Percentiles rank a stretch among this genome's conserved stretches.
Evolutionary conservation across 2,329 filamentous ascomycete genomes (phyloP).

Genomic region (Clarireedia homoeocarpa): DNA sequence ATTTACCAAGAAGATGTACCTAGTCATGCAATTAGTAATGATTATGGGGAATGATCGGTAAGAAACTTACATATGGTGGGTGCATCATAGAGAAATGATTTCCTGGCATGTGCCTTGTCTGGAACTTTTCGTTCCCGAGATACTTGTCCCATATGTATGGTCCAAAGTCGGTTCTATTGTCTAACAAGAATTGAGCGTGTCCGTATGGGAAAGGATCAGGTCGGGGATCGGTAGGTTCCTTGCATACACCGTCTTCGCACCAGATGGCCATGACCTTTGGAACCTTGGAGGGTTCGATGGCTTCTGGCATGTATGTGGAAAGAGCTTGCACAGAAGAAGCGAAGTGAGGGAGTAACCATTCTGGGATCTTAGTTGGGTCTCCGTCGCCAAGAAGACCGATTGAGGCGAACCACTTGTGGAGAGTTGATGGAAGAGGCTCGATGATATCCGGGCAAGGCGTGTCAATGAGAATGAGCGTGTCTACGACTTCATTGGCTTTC

Average conservation of each 20-base stretch:
- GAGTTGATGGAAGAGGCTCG: constrained; percentile 50
- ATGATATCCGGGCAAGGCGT: constrained; percentile 59
- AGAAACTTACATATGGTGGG: constrained; percentile 30
- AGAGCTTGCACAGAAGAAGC: constrained; percentile 2
- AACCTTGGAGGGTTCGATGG: constrained; percentile 1
- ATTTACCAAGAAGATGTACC: constrained; percentile 5
- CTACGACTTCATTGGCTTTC: constrained; percentile 48
- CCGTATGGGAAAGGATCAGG: constrained; percentile 7
- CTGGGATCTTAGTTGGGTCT: constrained; percentile 37
- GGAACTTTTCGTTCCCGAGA: constrained; percentile 30
- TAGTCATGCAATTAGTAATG: background rate
- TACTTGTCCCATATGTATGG: constrained; percentile 9
- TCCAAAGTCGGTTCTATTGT: constrained; percentile 9
- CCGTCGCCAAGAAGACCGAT: constrained; percentile 63
- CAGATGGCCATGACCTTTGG: constrained; percentile 8
- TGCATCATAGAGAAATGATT: constrained; percentile 24
- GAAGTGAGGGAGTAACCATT: constrained; percentile 8
- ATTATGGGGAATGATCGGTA: background rate
- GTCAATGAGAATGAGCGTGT: constrained; percentile 57
- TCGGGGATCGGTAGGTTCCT: constrained; percentile 35
- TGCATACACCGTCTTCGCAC: constrained; percentile 9
- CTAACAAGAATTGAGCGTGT: constrained; percentile 6
- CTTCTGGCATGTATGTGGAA: constrained; percentile 5
- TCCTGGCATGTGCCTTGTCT: constrained; percentile 31
- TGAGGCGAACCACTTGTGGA: constrained; percentile 56